phyloP scores from a whole-genome alignment of 257 asterid genomes.

The Ballota nigra region DNA sequence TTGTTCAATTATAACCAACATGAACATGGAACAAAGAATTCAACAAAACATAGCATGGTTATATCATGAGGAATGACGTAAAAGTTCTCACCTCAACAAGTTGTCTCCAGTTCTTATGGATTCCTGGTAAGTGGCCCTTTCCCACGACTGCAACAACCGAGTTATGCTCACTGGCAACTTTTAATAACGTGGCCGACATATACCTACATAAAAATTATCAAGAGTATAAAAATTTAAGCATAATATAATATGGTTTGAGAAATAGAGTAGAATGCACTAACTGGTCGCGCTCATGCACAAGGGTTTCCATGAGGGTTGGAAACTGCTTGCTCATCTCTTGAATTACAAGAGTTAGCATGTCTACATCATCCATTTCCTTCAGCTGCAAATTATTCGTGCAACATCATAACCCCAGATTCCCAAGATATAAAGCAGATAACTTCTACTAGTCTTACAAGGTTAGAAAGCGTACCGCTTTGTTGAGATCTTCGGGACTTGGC shows the following conservation, averaged over 20 bases:
- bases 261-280: constrained; percentile 35
- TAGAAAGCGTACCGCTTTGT: constrained; percentile 51
- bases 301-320: constrained; percentile 94
- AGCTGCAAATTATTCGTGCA: constrained; percentile 50
- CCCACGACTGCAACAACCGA: constrained; percentile 97
- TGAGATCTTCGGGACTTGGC: constrained; percentile 68
- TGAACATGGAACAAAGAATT: too few relatives aligned
- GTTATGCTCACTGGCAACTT: constrained; percentile 69
- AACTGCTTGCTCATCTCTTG: constrained; percentile 93
- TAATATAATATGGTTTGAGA: not conserved
- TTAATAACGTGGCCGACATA: constrained; percentile 70
- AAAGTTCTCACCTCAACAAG: constrained; percentile 65
- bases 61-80: not conserved
- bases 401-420: constrained; percentile 6
- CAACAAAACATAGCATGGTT: too few relatives aligned
- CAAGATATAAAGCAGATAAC: constrained; percentile 10
- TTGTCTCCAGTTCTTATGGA: constrained; percentile 76
- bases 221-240: not conserved
- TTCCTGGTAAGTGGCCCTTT: constrained; percentile 84
- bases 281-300: constrained; percentile 94
- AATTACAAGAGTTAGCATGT: constrained; percentile 85
- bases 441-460: not conserved
- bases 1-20: not conserved
- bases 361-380: constrained; percentile 92
- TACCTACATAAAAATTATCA: constrained; percentile 43